Evolutionary conservation across 169 alveolate species (phyloP), one percentile per base, ranked within the genome.

Genomic region (Plasmodium adleri): DNA sequence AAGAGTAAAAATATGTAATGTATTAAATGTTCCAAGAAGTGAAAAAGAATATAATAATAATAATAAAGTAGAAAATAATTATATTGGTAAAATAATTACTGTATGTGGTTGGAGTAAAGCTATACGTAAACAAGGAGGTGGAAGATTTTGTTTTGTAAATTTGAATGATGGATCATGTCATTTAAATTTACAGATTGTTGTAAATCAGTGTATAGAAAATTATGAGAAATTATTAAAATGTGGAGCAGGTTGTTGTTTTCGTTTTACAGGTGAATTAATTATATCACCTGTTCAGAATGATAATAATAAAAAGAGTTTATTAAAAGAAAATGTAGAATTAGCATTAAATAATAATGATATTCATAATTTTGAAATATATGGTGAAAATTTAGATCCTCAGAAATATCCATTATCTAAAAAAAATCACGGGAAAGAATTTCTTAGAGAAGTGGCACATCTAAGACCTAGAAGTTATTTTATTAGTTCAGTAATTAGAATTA

Each of bases 71-170:
- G 47, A 39, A 39, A 88, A 88, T 62, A 72, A 17, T 9, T 68
- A 88, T 76, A 88, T 93, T 54, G 96, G 94, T 32, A 87, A 95
- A 74, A 66, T 76, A 22, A 83, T 97, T 5, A 95, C 95, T 1
- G 97, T 97, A 26, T 96, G 97, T 58, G 99, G 99, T 20, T 99
- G 99, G 99, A 97, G 98, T 45, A 97, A 97, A 88, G 96, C 99
- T 0, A 94, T 96, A 15, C 92, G 99, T 62, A 95, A 92, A 83
- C 98, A 96, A 56, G 99, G 99, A 60, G 98, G 98, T 39, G 99
- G 98, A 5, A 94, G 93, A 32, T 94, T 98, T 52, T 90, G 96
- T 43, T 99, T 99, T 93, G 94, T 99, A 26, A 97, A 96, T 59
- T 64, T 99, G 50, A 97, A 97, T 93, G 99, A 99, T 92, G 99